These are phyloP conservation scores for Coniochaeta sp. DNA, from an alignment of 2,329 filamentous ascomycete genomes.

Conservation along the genomic window DNA sequence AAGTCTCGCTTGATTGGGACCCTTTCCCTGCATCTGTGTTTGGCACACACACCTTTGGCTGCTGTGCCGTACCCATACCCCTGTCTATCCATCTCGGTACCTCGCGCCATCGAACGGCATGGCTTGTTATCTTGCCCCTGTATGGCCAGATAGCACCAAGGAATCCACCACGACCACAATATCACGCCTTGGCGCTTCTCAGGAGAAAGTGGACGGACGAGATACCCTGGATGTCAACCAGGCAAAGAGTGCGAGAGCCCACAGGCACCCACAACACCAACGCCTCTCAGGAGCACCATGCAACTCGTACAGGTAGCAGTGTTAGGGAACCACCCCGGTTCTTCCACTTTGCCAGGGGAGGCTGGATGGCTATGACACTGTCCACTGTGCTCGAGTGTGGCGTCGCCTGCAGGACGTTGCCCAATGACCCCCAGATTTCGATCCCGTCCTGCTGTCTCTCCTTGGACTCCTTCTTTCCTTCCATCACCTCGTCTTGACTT, in stretches of 20 bases:
- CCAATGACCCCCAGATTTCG: background rate
- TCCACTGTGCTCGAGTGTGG: background rate
- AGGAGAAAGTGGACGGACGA: background rate
- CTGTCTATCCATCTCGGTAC: background rate
- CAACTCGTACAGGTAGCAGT: background rate
- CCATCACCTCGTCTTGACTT: background rate
- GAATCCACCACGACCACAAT: background rate
- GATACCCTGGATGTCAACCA: background rate
- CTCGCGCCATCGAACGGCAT: background rate
- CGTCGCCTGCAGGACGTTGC: background rate
- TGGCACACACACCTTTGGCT: background rate
- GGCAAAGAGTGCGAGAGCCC: background rate
- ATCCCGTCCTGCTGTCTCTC: background rate
- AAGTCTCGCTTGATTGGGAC: background rate
- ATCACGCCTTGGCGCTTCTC: slow-evolving; percentile 1
- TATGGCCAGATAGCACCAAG: background rate
- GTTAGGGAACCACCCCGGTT: background rate
- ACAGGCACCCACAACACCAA: background rate
- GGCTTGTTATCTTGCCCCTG: background rate
- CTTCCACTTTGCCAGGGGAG: background rate
- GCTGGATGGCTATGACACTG: background rate
- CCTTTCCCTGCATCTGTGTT: background rate
- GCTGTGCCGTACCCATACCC: background rate
- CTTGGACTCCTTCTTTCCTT: background rate
- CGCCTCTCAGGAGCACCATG: background rate